Conservation (phyloP, 2,329 filamentous ascomycete genomes). For the Xylaria sp. region DNA sequence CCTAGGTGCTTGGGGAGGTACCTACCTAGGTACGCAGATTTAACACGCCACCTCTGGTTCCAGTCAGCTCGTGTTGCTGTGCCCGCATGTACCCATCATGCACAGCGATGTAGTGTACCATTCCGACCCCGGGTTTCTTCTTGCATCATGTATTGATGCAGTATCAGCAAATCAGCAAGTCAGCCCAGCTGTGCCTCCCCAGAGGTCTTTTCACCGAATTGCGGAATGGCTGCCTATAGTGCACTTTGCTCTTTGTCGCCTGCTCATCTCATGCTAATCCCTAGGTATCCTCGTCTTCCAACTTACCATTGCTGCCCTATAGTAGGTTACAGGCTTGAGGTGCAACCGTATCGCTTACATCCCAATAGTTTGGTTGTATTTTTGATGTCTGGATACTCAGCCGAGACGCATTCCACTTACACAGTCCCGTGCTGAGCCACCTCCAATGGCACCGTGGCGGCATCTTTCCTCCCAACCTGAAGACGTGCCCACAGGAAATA, state of each 20-base stretch:
- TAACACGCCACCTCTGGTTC: neutral
- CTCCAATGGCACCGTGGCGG: too few relatives aligned
- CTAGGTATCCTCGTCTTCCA: neutral
- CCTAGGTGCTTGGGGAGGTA: neutral
- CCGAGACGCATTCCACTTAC: neutral
- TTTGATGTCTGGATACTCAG: neutral
- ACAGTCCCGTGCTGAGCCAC: too few relatives aligned
- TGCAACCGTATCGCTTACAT: too few relatives aligned
- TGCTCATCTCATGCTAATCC: neutral
- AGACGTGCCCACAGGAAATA: too few relatives aligned
- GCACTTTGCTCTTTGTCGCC: neutral
- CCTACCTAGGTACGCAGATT: too few relatives aligned
- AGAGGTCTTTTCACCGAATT: neutral
- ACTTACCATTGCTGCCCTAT: neutral
- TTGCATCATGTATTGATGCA: conserved; percentile 26
- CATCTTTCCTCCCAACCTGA: too few relatives aligned
- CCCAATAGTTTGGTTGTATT: too few relatives aligned
- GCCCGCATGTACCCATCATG: neutral
- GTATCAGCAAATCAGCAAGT: too few relatives aligned
- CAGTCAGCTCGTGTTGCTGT: neutral
- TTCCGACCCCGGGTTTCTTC: conserved; percentile 22
- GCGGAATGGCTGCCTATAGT: neutral
- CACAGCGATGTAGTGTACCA: conserved; percentile 1
- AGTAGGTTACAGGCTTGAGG: neutral
- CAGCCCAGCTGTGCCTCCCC: neutral